Evolutionary conservation across 441 rosid species (phyloP), one percentile per base, ranked within the genome.

Genomic region (Erodium texanum): DNA sequence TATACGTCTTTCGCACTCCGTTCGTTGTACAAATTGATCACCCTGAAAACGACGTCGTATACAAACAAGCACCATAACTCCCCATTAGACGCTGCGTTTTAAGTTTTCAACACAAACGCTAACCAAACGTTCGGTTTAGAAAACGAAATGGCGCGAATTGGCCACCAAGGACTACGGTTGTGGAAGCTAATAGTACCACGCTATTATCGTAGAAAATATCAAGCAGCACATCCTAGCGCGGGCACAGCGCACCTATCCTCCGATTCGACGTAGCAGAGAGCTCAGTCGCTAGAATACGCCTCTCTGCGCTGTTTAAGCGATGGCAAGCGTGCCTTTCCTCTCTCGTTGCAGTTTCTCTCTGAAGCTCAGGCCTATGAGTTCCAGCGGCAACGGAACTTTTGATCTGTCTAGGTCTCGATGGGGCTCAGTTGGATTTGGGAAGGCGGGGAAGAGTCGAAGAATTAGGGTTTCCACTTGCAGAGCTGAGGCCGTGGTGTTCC

Each of bases 61-160:
- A n/a, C n/a, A n/a, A n/a, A n/a, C n/a, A n/a, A n/a, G n/a, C n/a
- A n/a, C n/a, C n/a, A n/a, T n/a, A n/a, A n/a, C n/a, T n/a, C n/a
- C n/a, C n/a, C n/a, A n/a, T n/a, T n/a, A n/a, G n/a, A n/a, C n/a
- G n/a, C n/a, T n/a, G n/a, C n/a, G n/a, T n/a, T n/a, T n/a, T n/a
- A n/a, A n/a, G n/a, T n/a, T n/a, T n/a, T n/a, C n/a, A n/a, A n/a
- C n/a, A n/a, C n/a, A n/a, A n/a, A n/a, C n/a, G n/a, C n/a, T n/a
- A n/a, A n/a, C n/a, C n/a, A n/a, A n/a, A n/a, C n/a, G n/a, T n/a
- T n/a, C n/a, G n/a, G n/a, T n/a, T n/a, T n/a, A n/a, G n/a, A 87
- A 82, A 86, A 78, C 64, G 89, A 82, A 81, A 73, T 74, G 89
- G 91, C 87, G 89, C 79, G 80, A 83, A 78, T 66, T 64, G 29